These are phyloP conservation scores for Alternaria brassicicola DNA, from an alignment of 2,329 filamentous ascomycete species.

Conservation along the genomic window DNA sequence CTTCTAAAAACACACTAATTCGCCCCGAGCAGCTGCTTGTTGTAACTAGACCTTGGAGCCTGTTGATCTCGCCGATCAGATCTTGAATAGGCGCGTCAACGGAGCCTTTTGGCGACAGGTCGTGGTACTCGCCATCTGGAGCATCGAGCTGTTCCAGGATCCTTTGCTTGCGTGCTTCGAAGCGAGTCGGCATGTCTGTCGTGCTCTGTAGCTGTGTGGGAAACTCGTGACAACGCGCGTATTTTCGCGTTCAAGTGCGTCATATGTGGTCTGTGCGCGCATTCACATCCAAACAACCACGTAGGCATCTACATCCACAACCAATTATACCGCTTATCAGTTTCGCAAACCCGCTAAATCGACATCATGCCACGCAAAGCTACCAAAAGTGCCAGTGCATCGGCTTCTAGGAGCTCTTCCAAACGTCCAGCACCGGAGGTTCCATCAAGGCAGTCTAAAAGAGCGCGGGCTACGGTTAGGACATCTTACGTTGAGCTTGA, in stretches of 20 bases:
- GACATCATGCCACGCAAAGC: slow-evolving; percentile 41
- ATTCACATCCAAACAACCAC: slow-evolving; percentile 14
- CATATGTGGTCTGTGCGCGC: slow-evolving; percentile 28
- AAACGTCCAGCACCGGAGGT: slow-evolving; percentile 45
- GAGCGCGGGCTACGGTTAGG: slow-evolving; percentile 41
- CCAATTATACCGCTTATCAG: neutral
- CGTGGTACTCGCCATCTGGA: slow-evolving; percentile 74
- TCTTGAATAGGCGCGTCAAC: slow-evolving; percentile 79
- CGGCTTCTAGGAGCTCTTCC: slow-evolving; percentile 38
- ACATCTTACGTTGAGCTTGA: slow-evolving; percentile 45
- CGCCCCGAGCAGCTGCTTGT: slow-evolving; percentile 92
- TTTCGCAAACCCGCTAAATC: neutral
- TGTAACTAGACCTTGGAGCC: slow-evolving; percentile 75
- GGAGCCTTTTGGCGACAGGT: slow-evolving; percentile 86
- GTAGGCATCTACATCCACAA: slow-evolving; percentile 6
- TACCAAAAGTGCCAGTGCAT: slow-evolving; percentile 19
- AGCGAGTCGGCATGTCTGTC: slow-evolving; percentile 39
- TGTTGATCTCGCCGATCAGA: slow-evolving; percentile 80
- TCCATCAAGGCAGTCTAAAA: slow-evolving; percentile 44
- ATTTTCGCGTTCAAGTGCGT: slow-evolving; percentile 29
- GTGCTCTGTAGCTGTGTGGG: slow-evolving; percentile 1
- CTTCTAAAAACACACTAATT: slow-evolving; percentile 87
- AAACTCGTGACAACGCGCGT: slow-evolving; percentile 32
- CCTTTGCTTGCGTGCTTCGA: slow-evolving; percentile 66
- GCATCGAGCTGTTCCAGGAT: slow-evolving; percentile 74